Percentiles rank a stretch among this genome's conserved stretches.
These are phyloP conservation scores for Rosa persica DNA, from an alignment of 306 rosid genomes.

Conservation along the genomic window DNA sequence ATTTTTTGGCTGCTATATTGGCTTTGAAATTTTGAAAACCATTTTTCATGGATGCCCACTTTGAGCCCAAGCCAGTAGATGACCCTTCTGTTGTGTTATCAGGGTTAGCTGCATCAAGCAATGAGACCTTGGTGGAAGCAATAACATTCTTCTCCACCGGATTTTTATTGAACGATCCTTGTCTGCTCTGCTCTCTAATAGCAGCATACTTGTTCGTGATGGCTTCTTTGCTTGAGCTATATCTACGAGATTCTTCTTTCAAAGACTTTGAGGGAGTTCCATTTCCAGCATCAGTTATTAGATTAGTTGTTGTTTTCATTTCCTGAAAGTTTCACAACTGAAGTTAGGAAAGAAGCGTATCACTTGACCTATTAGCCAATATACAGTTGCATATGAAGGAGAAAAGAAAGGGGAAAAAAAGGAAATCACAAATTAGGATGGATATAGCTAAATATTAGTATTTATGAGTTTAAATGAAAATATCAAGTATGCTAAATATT, in stretches of 20 bases:
- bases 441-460: no score
- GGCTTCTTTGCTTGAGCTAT: constrained; percentile 73
- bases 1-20: constrained; percentile 60
- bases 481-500: background rate
- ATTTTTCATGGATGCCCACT: constrained; percentile 75
- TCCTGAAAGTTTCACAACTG: constrained; percentile 49
- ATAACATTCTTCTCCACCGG: constrained; percentile 51
- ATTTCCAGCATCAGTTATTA: constrained; percentile 32
- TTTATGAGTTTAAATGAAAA: background rate
- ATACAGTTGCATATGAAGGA: background rate
- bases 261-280: constrained; percentile 46
- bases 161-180: constrained; percentile 41
- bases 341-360: constrained; percentile 2
- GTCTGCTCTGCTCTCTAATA: constrained; percentile 64
- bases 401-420: background rate
- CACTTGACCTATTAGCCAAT: background rate
- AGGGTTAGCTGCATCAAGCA: constrained; percentile 51
- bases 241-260: constrained; percentile 64
- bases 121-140: constrained; percentile 60
- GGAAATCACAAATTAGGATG: background rate
- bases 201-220: constrained; percentile 83
- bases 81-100: constrained; percentile 36
- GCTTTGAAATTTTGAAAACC: constrained; percentile 79
- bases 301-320: constrained; percentile 50
- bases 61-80: constrained; percentile 58